A percentile compares a stretch with the other conserved stretches of the same genome.
Conservation (phyloP, 805 yeast species). For the Schizosaccharomyces pombe region DNA sequence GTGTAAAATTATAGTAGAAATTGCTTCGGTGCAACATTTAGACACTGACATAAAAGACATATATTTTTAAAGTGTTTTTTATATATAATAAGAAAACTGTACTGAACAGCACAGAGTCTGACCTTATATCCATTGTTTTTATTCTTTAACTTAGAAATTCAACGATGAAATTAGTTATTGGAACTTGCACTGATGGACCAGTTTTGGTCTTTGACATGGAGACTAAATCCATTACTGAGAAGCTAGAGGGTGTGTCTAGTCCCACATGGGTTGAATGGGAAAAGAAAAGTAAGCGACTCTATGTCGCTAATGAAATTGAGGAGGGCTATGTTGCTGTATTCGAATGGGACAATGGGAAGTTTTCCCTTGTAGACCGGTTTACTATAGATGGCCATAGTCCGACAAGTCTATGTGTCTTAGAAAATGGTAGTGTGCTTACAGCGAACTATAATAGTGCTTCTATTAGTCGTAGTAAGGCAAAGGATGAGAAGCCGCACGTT, state of each 20-base stretch:
- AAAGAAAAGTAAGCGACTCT: neutral
- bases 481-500: neutral
- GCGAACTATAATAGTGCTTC: neutral
- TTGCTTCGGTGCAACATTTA: too few relatives aligned
- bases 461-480: neutral
- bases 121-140: too few relatives aligned
- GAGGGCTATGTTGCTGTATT: neutral
- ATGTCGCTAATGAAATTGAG: neutral
- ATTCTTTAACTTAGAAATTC: too few relatives aligned
- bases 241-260: neutral
- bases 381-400: neutral
- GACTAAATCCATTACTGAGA: neutral
- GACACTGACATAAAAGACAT: too few relatives aligned
- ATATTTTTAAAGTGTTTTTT: too few relatives aligned
- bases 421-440: neutral
- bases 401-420: neutral
- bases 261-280: slow-evolving; percentile 2
- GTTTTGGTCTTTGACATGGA: neutral
- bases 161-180: neutral
- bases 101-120: too few relatives aligned
- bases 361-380: neutral
- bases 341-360: neutral
- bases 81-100: too few relatives aligned
- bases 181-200: neutral
- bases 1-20: too few relatives aligned